phyloP scores from a whole-genome alignment of 1,284 basidiomycete genomes.

The Laetiporus sulphureus region DNA sequence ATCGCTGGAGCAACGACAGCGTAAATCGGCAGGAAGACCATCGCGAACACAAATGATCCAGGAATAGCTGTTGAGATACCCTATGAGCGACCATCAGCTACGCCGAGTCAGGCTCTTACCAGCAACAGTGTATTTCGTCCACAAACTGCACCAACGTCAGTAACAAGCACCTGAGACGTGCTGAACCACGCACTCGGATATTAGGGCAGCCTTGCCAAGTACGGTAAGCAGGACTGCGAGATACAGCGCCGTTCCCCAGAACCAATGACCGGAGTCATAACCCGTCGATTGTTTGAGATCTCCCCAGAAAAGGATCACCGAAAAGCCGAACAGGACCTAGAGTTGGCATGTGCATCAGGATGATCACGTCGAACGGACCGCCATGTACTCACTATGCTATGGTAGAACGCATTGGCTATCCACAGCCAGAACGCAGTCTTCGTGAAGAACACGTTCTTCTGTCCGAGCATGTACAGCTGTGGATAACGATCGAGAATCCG shows the following conservation, averaged over 20 bases:
- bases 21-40: slow-evolving; percentile 91
- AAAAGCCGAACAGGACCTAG: slow-evolving; percentile 84
- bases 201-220: slow-evolving; percentile 93
- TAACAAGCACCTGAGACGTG: slow-evolving; percentile 1
- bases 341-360: slow-evolving; percentile 2
- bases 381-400: slow-evolving; percentile 69
- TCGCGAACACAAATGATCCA: slow-evolving; percentile 93
- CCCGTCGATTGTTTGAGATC: slow-evolving; percentile 81
- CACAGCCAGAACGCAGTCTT: slow-evolving; percentile 93
- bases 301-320: slow-evolving; percentile 87
- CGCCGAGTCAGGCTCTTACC: slow-evolving; percentile 32
- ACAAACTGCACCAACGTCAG: slow-evolving; percentile 54
- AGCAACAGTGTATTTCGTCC: slow-evolving; percentile 98
- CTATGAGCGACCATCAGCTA: slow-evolving; percentile 7
- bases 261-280: slow-evolving; percentile 89
- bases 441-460: slow-evolving; percentile 89
- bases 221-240: slow-evolving; percentile 91
- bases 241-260: slow-evolving; percentile 96
- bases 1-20: slow-evolving; percentile 83
- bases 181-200: slow-evolving; percentile 78
- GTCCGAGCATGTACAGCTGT: slow-evolving; percentile 91
- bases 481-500: slow-evolving; percentile 96
- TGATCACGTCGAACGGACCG: background rate
- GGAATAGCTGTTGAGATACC: slow-evolving; percentile 65
- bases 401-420: slow-evolving; percentile 91